Evolutionary conservation across 139 green algal species (phyloP).

Genomic region (Nannochloris sp.): DNA sequence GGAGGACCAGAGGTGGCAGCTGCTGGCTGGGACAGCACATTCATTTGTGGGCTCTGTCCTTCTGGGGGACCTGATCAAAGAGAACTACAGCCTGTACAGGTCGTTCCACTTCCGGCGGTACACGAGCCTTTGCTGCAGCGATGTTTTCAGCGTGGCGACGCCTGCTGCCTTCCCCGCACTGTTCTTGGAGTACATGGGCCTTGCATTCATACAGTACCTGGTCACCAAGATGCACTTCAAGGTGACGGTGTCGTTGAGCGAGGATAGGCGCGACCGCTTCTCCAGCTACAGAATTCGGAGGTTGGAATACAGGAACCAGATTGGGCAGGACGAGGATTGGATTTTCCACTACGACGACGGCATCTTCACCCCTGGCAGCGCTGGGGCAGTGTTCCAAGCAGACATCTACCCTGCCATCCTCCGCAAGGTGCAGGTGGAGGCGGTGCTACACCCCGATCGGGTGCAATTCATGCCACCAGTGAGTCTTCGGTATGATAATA

Average conservation of each 20-base stretch:
- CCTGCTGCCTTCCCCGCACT: no score
- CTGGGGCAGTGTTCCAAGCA: neutral
- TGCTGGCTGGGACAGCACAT: no score
- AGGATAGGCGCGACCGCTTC: neutral
- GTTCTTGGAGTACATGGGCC: no score
- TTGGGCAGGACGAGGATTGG: neutral
- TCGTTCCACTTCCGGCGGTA: no score
- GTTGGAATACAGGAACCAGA: neutral
- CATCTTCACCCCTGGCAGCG: neutral
- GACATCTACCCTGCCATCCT: neutral
- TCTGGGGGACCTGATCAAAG: no score
- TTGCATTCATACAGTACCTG: no score
- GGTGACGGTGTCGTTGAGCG: neutral
- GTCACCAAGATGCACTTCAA: no score
- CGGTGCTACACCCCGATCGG: neutral
- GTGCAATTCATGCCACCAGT: neutral
- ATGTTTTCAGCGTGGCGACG: no score
- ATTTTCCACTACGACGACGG: neutral
- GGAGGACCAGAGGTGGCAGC: no score
- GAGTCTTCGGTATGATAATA: neutral
- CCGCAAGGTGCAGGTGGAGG: neutral
- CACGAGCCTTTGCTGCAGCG: no score
- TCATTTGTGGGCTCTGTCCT: no score
- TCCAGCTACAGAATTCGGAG: neutral
- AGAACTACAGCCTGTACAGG: no score